Percentiles rank a stretch among this genome's conserved stretches.
Evolutionary conservation across 768 basidiomycete genomes (phyloP).

Genomic region (Mycena floridula): DNA sequence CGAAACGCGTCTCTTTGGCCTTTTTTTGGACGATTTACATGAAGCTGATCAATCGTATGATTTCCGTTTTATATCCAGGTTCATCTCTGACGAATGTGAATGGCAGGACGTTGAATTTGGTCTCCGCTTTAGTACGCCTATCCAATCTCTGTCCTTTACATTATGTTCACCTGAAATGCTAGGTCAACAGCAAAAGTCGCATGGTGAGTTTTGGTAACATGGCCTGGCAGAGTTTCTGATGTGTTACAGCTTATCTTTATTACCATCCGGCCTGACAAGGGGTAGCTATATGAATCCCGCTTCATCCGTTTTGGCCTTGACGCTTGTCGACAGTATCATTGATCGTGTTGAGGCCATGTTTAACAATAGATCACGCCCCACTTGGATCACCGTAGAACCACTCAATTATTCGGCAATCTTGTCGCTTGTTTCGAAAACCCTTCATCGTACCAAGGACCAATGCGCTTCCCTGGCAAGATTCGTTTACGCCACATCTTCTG

Average conservation of each 20-base stretch:
- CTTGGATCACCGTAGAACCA: conserved; percentile 65
- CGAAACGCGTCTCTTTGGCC: conserved; percentile 62
- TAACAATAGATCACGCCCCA: conserved; percentile 46
- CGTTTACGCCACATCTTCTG: conserved; percentile 51
- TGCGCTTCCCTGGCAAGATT: conserved; percentile 48
- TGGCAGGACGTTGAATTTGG: conserved; percentile 57
- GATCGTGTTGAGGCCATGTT: conserved; percentile 54
- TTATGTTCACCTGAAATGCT: too few species aligned
- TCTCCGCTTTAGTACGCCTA: conserved; percentile 55
- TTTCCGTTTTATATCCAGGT: neutral
- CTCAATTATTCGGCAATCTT: conserved; percentile 51
- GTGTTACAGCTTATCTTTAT: conserved; percentile 51
- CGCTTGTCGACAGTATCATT: conserved; percentile 37
- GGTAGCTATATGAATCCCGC: too few species aligned
- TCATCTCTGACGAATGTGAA: conserved; percentile 2
- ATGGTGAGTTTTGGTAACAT: conserved; percentile 57
- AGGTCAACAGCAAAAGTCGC: conserved; percentile 59
- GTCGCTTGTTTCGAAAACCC: conserved; percentile 53
- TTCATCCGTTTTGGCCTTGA: too few species aligned
- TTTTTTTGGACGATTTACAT: conserved; percentile 71
- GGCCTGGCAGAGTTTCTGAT: conserved; percentile 2
- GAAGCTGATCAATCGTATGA: conserved; percentile 65
- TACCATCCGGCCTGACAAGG: conserved; percentile 58
- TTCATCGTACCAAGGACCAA: conserved; percentile 54
- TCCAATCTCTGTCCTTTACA: too few species aligned